A percentile compares a stretch with the other conserved stretches of the same genome.
phyloP scores from a whole-genome alignment of 495 filamentous ascomycete species.

The Daldinia vernicosa region DNA sequence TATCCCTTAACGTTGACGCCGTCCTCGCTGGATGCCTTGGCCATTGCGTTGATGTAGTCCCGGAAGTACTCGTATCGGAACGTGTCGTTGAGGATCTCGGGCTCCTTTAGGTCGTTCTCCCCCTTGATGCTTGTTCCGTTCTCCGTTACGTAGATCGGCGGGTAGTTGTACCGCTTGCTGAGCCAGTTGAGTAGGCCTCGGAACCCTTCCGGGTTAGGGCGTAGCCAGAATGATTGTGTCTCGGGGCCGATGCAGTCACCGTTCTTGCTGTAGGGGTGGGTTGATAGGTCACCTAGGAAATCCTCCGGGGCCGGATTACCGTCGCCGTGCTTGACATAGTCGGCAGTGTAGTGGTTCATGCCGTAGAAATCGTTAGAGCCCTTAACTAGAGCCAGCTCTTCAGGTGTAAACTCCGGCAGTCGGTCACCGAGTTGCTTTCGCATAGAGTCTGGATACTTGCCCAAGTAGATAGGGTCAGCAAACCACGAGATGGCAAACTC shows the following conservation, averaged over 20 bases:
- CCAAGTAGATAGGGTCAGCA: conserved; percentile 78
- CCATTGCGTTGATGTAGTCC: conserved; percentile 76
- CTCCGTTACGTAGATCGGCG: conserved; percentile 84
- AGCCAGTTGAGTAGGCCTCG: conserved; percentile 81
- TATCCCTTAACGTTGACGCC: conserved; percentile 77
- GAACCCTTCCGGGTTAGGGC: conserved; percentile 76
- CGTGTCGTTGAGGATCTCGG: conserved; percentile 75
- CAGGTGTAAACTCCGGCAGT: conserved; percentile 69
- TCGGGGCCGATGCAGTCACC: conserved; percentile 76
- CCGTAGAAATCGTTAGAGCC: conserved; percentile 85
- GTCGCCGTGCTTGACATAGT: conserved; percentile 78
- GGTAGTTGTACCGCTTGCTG: conserved; percentile 75
- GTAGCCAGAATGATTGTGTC: conserved; percentile 79
- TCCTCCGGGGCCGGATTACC: conserved; percentile 66
- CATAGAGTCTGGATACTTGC: conserved; percentile 80
- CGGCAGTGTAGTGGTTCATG: conserved; percentile 87
- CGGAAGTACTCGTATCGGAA: conserved; percentile 79
- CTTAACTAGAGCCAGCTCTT: conserved; percentile 72
- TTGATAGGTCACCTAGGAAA: conserved; percentile 75
- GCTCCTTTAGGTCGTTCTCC: conserved; percentile 75
- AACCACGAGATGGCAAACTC: conserved; percentile 75
- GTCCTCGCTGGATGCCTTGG: conserved; percentile 70
- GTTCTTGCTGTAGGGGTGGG: conserved; percentile 71
- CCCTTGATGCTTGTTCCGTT: conserved; percentile 81
- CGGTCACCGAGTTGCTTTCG: conserved; percentile 75